Conservation (phyloP, 495 filamentous ascomycete species). For the Neurospora sp. region DNA sequence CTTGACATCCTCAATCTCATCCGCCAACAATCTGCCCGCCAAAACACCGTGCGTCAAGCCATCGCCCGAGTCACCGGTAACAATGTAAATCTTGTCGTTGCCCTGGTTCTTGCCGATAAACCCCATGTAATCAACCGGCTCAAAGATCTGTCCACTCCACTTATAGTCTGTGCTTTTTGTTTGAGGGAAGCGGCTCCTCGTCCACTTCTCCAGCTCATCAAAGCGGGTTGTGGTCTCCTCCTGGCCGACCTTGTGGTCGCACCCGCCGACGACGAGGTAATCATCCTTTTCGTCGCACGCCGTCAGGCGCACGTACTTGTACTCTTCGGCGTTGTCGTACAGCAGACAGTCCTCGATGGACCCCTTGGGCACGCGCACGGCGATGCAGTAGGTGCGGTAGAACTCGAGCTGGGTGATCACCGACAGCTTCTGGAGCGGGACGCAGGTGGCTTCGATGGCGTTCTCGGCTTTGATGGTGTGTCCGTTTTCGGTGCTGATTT, state of each 20-base stretch:
- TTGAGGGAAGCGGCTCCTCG: conserved; percentile 42
- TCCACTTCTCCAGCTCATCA: conserved; percentile 41
- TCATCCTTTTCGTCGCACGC: conserved; percentile 42
- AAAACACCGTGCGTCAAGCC: conserved; percentile 48
- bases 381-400: conserved; percentile 48
- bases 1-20: conserved; percentile 38
- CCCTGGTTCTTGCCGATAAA: conserved; percentile 49
- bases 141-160: conserved; percentile 50
- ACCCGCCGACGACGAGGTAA: conserved; percentile 48
- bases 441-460: conserved; percentile 44
- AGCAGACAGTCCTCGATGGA: conserved; percentile 42
- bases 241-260: conserved; percentile 53
- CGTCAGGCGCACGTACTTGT: conserved; percentile 45
- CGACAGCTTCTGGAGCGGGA: conserved; percentile 45
- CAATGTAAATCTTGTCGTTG: conserved; percentile 37
- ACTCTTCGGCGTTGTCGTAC: conserved; percentile 44
- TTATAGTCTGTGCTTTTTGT: conserved; percentile 41
- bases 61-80: conserved; percentile 51
- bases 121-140: conserved; percentile 45
- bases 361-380: conserved; percentile 42
- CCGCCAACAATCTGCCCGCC: conserved; percentile 42
- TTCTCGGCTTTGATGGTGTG: conserved; percentile 37
- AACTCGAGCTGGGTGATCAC: conserved; percentile 41
- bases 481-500: conserved; percentile 26
- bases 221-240: conserved; percentile 33